A percentile compares a stretch with the other conserved stretches of the same genome.
Evolutionary conservation across 305 asterid species (phyloP).

Genomic region (Fraxinus angustifolia): DNA sequence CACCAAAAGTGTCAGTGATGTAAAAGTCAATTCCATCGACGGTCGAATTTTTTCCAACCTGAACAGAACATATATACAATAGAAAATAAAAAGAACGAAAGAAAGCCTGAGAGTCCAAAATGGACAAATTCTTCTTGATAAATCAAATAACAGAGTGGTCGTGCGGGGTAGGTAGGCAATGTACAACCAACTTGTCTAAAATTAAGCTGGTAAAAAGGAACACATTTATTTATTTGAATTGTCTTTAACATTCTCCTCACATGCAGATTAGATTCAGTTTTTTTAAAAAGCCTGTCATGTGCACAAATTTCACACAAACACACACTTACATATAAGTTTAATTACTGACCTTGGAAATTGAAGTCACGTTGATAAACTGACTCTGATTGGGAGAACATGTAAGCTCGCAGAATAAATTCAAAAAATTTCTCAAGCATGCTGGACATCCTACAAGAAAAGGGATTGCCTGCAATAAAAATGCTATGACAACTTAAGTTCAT

Average conservation of each 20-base stretch:
- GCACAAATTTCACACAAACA: neutral
- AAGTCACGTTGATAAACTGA: slow-evolving; percentile 89
- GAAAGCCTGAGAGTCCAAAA: slow-evolving; percentile 8
- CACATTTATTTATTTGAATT: neutral
- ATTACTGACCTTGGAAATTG: slow-evolving; percentile 60
- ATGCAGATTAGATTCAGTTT: neutral
- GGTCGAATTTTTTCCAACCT: slow-evolving; percentile 67
- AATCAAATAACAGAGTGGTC: neutral
- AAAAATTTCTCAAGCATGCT: slow-evolving; percentile 96
- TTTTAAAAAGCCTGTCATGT: neutral
- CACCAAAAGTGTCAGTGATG: slow-evolving; percentile 73
- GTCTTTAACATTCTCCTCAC: neutral
- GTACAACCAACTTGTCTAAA: neutral
- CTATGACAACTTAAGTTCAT: slow-evolving; percentile 27
- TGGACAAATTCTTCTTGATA: neutral
- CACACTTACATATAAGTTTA: slow-evolving; percentile 2
- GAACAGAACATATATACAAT: slow-evolving; percentile 23
- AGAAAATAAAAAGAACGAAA: neutral
- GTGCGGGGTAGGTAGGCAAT: neutral
- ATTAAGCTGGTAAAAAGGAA: neutral
- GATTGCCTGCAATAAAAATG: slow-evolving; percentile 74
- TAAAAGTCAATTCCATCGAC: slow-evolving; percentile 79
- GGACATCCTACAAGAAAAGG: slow-evolving; percentile 99
- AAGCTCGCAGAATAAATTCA: slow-evolving; percentile 97
- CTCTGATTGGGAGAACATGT: slow-evolving; percentile 98